These are phyloP conservation scores for Arxiozyma heterogenica DNA, from an alignment of 1,139 yeast species.

Conservation along the genomic window DNA sequence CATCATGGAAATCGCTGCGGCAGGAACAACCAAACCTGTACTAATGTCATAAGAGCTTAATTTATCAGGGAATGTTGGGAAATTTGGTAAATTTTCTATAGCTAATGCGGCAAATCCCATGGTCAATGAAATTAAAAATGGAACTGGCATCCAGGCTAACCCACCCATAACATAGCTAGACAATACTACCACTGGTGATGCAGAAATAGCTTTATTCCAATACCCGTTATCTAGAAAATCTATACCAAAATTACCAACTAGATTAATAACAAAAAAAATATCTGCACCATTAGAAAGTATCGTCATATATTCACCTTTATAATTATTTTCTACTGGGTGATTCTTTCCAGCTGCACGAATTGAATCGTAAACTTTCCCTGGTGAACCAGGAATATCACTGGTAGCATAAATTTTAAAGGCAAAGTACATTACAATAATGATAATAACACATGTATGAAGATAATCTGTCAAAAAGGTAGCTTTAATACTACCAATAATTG, in stretches of 20 bases:
- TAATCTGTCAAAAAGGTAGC: conserved; percentile 87
- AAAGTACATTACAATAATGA: conserved; percentile 52
- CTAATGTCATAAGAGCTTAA: conserved; percentile 60
- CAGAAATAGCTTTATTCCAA: conserved; percentile 85
- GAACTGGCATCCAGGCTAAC: conserved; percentile 86
- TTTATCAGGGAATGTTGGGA: conserved; percentile 69
- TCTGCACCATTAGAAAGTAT: conserved; percentile 73
- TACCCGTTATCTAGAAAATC: conserved; percentile 85
- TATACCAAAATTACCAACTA: conserved; percentile 83
- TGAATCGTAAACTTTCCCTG: conserved; percentile 67
- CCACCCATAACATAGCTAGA: conserved; percentile 92
- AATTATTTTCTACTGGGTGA: conserved; percentile 64
- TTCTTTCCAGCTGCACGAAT: conserved; percentile 48
- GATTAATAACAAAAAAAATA: conserved; percentile 71
- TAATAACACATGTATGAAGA: conserved; percentile 58
- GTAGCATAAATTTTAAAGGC: conserved; percentile 60
- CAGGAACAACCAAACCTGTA: conserved; percentile 77
- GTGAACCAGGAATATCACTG: conserved; percentile 58
- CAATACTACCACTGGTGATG: conserved; percentile 72
- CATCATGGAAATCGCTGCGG: conserved; percentile 74
- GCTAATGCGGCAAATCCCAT: conserved; percentile 76
- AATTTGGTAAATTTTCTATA: conserved; percentile 53
- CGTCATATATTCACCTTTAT: conserved; percentile 68
- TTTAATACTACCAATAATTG: conserved; percentile 80
- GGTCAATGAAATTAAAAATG: conserved; percentile 71